Evolutionary conservation across 1,284 basidiomycete genomes (phyloP).

Genomic region (Trametes hirsuta): DNA sequence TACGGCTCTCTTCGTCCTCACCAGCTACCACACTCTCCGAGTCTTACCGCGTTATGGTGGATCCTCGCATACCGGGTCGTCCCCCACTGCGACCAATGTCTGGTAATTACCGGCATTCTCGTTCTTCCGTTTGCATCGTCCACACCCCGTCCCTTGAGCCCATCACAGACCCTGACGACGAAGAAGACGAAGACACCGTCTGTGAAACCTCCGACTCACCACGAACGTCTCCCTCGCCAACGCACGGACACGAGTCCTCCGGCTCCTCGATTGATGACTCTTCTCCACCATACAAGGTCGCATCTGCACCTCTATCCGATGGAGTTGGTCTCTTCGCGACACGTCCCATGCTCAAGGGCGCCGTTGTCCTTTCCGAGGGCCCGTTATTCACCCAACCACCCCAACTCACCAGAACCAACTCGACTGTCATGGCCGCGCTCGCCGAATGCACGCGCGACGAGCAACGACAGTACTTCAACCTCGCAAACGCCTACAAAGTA

Average conservation of each 20-base stretch:
- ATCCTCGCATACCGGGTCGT: slow-evolving; percentile 5
- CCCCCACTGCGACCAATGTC: neutral
- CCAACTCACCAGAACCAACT: slow-evolving; percentile 21
- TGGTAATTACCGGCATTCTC: slow-evolving; percentile 12
- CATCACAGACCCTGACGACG: slow-evolving; percentile 17
- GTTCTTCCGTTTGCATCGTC: slow-evolving; percentile 15
- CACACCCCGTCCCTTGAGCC: slow-evolving; percentile 23
- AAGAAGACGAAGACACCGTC: slow-evolving; percentile 17
- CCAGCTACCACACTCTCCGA: neutral
- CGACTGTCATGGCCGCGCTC: slow-evolving; percentile 25
- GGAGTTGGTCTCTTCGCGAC: slow-evolving; percentile 32
- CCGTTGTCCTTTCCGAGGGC: slow-evolving; percentile 28
- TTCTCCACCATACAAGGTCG: slow-evolving; percentile 17
- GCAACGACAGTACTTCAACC: slow-evolving; percentile 29
- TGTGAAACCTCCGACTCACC: slow-evolving; percentile 7
- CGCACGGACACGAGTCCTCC: slow-evolving; percentile 13
- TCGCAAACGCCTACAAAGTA: slow-evolving; percentile 24
- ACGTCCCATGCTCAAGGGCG: slow-evolving; percentile 24
- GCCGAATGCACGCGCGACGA: slow-evolving; percentile 26
- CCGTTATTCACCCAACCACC: slow-evolving; percentile 29
- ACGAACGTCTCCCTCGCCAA: slow-evolving; percentile 3
- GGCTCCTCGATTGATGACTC: slow-evolving; percentile 12
- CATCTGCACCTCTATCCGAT: slow-evolving; percentile 20
- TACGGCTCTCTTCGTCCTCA: neutral
- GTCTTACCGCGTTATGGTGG: slow-evolving; percentile 5